These are phyloP conservation scores for Mentha longifolia DNA, from an alignment of 257 asterid genomes.

Conservation along the genomic window DNA sequence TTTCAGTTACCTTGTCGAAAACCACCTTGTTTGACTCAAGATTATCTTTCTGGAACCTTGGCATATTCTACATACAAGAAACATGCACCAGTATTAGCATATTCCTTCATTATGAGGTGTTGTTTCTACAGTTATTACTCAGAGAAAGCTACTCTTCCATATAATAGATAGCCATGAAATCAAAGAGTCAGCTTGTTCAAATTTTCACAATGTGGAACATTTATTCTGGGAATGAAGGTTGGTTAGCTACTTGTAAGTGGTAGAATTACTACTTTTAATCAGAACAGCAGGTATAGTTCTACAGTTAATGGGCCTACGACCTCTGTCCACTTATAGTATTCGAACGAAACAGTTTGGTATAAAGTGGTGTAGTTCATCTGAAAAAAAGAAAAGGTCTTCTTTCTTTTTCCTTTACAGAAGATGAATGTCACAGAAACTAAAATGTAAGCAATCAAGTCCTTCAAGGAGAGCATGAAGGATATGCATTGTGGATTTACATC, in stretches of 20 bases:
- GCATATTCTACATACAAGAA: conserved; percentile 34
- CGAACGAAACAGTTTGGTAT: too few relatives aligned
- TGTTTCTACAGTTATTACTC: neutral
- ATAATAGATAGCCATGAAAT: neutral
- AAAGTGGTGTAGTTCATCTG: too few relatives aligned
- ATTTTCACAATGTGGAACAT: too few relatives aligned
- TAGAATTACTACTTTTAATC: too few relatives aligned
- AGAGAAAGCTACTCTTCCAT: neutral
- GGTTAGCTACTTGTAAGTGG: too few relatives aligned
- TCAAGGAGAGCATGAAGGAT: neutral
- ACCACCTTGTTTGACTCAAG: conserved; percentile 45
- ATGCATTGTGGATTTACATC: neutral
- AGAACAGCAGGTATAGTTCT: too few relatives aligned
- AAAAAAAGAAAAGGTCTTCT: too few relatives aligned
- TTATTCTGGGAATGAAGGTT: too few relatives aligned
- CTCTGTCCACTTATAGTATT: too few relatives aligned
- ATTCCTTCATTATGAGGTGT: neutral
- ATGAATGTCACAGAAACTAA: neutral
- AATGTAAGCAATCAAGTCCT: neutral
- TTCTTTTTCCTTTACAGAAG: too few relatives aligned
- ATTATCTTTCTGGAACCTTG: conserved; percentile 48
- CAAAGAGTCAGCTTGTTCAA: neutral
- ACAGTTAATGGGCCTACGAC: too few relatives aligned
- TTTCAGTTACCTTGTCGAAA: conserved; percentile 40
- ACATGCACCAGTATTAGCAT: neutral